A percentile compares a stretch with the other conserved stretches of the same genome.
phyloP scores from a whole-genome alignment of 225 moss, liverwort and hornwort genomes.

The Takakia lepidozioides region DNA sequence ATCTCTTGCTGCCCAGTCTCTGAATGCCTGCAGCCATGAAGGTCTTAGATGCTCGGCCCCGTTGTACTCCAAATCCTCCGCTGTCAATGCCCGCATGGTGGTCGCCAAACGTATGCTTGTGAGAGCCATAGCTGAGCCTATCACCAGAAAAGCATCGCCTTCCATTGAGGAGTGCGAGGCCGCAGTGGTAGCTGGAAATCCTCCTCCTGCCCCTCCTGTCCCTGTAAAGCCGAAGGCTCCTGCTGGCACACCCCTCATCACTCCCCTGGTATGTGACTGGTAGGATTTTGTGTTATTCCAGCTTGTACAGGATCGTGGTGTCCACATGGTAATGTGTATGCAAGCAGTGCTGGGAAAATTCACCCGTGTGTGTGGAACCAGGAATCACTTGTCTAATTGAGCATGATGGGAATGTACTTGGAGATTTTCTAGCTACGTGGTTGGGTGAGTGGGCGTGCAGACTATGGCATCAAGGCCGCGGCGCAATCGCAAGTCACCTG shows the following conservation, averaged over 20 bases:
- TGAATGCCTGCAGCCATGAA: too few relatives aligned
- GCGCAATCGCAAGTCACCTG: slow-evolving; percentile 81
- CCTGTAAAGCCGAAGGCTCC: slow-evolving; percentile 56
- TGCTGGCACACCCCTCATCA: slow-evolving; percentile 67
- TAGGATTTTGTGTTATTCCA: neutral
- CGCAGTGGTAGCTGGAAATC: slow-evolving; percentile 83
- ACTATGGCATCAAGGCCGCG: slow-evolving; percentile 79
- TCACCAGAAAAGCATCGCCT: slow-evolving; percentile 30
- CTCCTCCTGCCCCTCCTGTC: slow-evolving; percentile 62
- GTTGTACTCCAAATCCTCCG: too few relatives aligned
- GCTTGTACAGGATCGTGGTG: neutral
- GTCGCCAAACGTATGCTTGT: too few relatives aligned
- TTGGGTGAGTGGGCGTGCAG: slow-evolving; percentile 20
- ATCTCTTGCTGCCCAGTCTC: too few relatives aligned
- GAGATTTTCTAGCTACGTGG: neutral
- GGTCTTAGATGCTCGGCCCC: too few relatives aligned
- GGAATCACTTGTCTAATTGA: neutral
- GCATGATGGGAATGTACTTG: neutral
- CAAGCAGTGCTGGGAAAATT: too few relatives aligned
- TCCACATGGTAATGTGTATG: neutral
- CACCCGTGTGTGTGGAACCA: neutral
- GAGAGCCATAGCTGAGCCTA: slow-evolving; percentile 77
- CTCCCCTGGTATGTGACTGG: slow-evolving; percentile 56
- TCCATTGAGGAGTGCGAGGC: slow-evolving; percentile 79
- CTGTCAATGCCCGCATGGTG: too few relatives aligned